Evolutionary conservation across 495 filamentous ascomycete genomes (phyloP), one percentile per base, ranked within the genome.

Genomic region (Podospora appendiculata): DNA sequence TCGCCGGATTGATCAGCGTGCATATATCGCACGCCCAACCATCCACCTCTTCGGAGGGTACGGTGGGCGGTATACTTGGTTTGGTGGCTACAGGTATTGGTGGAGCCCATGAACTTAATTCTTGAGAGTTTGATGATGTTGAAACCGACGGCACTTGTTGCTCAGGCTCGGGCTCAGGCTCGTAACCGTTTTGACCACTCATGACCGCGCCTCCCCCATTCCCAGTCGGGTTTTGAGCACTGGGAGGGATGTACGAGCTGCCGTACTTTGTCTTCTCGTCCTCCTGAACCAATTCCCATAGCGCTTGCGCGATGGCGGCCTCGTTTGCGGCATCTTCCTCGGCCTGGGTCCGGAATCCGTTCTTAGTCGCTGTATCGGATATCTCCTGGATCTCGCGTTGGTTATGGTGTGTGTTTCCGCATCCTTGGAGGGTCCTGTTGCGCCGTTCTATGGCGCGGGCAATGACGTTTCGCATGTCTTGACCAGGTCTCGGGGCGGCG

Each of bases 321-420:
- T 96, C 89, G 55, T 96, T 92, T 1, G 89, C 92, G 57, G 90
- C 85, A 48, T 96, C 90, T 59, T 93, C 88, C 59, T 94, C 88
- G 0, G 88, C 88, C 62, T 90, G 78, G 0, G 92, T 96, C 39
- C 78, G 73, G 73, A 93, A 90, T 0, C 89, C 88, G 58, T 85
- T 86, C 43, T 72, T 68, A 5, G 80, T 82, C 7, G 87, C 86
- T 55, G 85, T 77, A 50, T 90, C 81, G 2, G 78, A 76, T 3
- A 89, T 71, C 36, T 75, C 71, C 4, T 69, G 66, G 3, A 84
- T 84, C 43, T 88, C 80, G 32, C 79, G 72, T 45, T 71, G 65
- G 40, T 74, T 76, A 10, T 77, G 76, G 16, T 77, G 84, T 18
- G 81, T 82, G 44, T 86, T 88, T 3, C 80, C 90, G 65, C 92